Percentiles rank a stretch among this genome's conserved stretches.
These are phyloP conservation scores for Penicillium sp. DNA, from an alignment of 2,329 filamentous ascomycete species.

Conservation along the genomic window DNA sequence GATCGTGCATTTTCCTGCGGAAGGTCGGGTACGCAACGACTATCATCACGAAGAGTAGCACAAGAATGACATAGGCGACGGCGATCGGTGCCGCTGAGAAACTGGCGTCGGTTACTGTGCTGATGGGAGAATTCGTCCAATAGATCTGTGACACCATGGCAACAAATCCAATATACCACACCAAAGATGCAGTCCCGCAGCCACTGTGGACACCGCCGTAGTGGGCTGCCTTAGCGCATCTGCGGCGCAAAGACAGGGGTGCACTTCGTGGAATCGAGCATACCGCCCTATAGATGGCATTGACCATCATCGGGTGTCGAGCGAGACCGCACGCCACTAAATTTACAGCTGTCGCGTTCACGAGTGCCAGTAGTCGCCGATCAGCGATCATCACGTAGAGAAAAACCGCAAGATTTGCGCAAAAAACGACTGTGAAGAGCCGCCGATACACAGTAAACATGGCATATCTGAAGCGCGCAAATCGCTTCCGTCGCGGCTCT, in stretches of 20 bases:
- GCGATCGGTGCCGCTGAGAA: constrained; percentile 42
- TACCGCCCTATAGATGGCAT: constrained; percentile 46
- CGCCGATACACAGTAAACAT: constrained; percentile 36
- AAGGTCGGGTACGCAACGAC: constrained; percentile 62
- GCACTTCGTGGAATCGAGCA: constrained; percentile 43
- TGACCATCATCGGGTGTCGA: constrained; percentile 53
- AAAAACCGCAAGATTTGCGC: constrained; percentile 37
- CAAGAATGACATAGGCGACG: constrained; percentile 57
- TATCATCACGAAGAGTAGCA: constrained; percentile 59
- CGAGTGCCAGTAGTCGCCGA: constrained; percentile 34
- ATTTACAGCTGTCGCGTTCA: constrained; percentile 46
- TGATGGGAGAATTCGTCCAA: constrained; percentile 18
- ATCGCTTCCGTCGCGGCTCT: constrained; percentile 8
- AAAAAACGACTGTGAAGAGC: constrained; percentile 40
- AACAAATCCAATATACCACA: constrained; percentile 45
- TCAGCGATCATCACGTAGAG: constrained; percentile 35
- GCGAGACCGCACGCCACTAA: constrained; percentile 47
- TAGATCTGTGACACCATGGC: constrained; percentile 29
- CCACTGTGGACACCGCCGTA: constrained; percentile 54
- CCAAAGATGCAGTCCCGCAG: constrained; percentile 45
- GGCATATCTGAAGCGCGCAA: constrained; percentile 11
- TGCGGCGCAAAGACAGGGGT: constrained; percentile 44
- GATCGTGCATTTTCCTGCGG: constrained; percentile 61
- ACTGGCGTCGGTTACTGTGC: constrained; percentile 6
- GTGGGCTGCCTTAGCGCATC: constrained; percentile 51